Percentiles rank a stretch among this genome's conserved stretches.
Evolutionary conservation across 805 yeast species (phyloP).

Genomic region (Starmerella apicola): DNA sequence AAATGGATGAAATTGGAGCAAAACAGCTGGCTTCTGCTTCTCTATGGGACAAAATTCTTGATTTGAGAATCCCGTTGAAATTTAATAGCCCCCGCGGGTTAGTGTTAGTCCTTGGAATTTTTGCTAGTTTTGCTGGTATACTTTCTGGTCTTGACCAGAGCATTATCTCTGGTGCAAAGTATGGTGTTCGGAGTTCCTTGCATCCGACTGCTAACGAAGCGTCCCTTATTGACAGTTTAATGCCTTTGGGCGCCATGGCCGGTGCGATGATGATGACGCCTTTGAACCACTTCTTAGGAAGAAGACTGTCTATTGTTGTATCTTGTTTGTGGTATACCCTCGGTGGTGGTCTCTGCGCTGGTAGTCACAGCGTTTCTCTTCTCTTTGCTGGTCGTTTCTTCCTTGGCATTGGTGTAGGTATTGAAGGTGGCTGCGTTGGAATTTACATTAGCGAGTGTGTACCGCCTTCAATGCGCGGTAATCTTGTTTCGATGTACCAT

Average conservation of each 20-base stretch:
- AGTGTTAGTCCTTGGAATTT: slow-evolving; percentile 39
- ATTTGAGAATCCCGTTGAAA: slow-evolving; percentile 10
- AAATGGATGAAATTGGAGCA: slow-evolving; percentile 11
- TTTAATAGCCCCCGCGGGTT: slow-evolving; percentile 26
- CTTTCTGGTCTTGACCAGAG: slow-evolving; percentile 60
- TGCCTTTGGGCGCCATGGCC: slow-evolving; percentile 58
- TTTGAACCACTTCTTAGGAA: slow-evolving; percentile 42
- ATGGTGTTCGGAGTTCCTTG: slow-evolving; percentile 38
- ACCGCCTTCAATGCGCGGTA: slow-evolving; percentile 47
- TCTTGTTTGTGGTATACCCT: slow-evolving; percentile 49
- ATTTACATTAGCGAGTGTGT: slow-evolving; percentile 50
- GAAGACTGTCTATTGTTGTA: slow-evolving; percentile 41
- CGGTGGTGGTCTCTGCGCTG: slow-evolving; percentile 51
- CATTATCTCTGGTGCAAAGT: slow-evolving; percentile 49
- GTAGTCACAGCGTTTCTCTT: slow-evolving; percentile 34
- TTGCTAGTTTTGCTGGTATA: slow-evolving; percentile 53
- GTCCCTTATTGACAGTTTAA: slow-evolving; percentile 44
- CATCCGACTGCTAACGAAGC: slow-evolving; percentile 31
- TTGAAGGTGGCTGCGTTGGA: slow-evolving; percentile 55
- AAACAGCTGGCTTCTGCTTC: slow-evolving; percentile 7
- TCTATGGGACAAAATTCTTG: slow-evolving; percentile 12
- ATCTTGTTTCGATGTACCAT: slow-evolving; percentile 50
- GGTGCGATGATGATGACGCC: slow-evolving; percentile 53
- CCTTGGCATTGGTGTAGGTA: slow-evolving; percentile 53
- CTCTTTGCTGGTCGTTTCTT: slow-evolving; percentile 50